These are phyloP conservation scores for Fusarium agapanthi DNA, from an alignment of 2,329 filamentous ascomycete genomes.

Conservation along the genomic window DNA sequence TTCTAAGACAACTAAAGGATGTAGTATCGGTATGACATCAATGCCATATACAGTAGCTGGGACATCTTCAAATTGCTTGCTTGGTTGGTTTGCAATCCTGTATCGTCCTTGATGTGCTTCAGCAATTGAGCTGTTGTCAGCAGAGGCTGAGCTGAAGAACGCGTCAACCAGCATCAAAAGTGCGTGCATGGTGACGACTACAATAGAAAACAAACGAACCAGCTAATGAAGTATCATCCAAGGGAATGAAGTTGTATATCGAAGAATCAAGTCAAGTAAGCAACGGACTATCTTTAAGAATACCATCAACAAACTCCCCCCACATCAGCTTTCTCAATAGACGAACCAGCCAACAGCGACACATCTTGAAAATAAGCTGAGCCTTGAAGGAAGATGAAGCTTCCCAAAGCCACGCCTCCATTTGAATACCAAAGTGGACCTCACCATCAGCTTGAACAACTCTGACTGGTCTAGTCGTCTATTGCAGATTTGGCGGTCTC, in stretches of 20 bases:
- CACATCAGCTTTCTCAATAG: slow-evolving; percentile 6
- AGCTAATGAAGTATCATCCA: neutral
- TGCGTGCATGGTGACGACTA: neutral
- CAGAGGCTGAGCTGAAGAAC: neutral
- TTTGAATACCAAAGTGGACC: neutral
- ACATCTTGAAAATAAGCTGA: neutral
- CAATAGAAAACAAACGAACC: neutral
- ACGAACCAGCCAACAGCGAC: slow-evolving; percentile 6
- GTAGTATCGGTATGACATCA: neutral
- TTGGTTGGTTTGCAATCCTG: neutral
- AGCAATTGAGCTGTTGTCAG: neutral
- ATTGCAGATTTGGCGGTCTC: neutral
- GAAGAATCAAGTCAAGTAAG: neutral
- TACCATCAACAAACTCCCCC: neutral
- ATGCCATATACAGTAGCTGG: no score
- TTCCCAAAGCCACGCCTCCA: slow-evolving; percentile 5
- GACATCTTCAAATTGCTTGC: no score
- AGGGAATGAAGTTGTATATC: neutral
- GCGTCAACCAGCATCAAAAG: neutral
- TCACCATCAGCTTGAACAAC: neutral
- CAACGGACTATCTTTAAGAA: slow-evolving; percentile 1
- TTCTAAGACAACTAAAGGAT: neutral
- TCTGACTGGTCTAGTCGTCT: slow-evolving; percentile 18
- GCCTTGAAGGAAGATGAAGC: neutral
- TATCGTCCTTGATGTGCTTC: no score